These are phyloP conservation scores for Staphylotrichum longicolle DNA, from an alignment of 495 filamentous ascomycete genomes.

Conservation along the genomic window DNA sequence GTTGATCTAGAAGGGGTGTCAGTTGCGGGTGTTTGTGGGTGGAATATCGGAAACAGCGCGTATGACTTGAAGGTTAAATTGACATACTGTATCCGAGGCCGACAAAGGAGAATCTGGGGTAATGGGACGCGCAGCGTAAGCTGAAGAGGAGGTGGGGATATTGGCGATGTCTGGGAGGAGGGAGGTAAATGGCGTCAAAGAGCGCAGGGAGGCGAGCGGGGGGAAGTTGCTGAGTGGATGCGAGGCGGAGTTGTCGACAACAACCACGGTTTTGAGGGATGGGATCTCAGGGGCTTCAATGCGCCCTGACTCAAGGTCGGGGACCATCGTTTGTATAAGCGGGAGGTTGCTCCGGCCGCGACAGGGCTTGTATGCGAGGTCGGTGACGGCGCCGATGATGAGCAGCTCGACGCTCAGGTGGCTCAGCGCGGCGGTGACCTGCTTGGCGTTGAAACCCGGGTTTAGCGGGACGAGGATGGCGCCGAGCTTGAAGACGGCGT, in stretches of 20 bases:
- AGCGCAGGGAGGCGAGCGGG: conserved; percentile 21
- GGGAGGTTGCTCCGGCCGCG: conserved; percentile 66
- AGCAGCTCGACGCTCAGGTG: conserved; percentile 76
- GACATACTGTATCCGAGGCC: conserved; percentile 56
- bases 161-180: conserved; percentile 39
- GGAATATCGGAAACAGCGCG: too few relatives aligned
- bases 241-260: conserved; percentile 76
- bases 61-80: too few relatives aligned
- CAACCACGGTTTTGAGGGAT: conserved; percentile 64
- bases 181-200: conserved; percentile 54
- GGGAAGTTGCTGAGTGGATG: conserved; percentile 39
- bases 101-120: conserved; percentile 51
- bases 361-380: conserved; percentile 75
- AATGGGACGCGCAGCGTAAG: conserved; percentile 38
- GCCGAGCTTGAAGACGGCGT: conserved; percentile 89
- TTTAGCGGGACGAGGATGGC: conserved; percentile 91
- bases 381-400: conserved; percentile 81
- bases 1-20: conserved; percentile 54
- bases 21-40: not conserved
- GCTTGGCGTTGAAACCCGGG: conserved; percentile 78
- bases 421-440: conserved; percentile 72
- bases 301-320: conserved; percentile 52
- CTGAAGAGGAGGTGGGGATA: conserved; percentile 18
- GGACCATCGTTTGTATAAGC: conserved; percentile 63
- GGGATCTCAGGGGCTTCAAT: conserved; percentile 65